Base-by-base conservation (phyloP, 257 asterid genomes). In the Solanum chiquidenum region DNA sequence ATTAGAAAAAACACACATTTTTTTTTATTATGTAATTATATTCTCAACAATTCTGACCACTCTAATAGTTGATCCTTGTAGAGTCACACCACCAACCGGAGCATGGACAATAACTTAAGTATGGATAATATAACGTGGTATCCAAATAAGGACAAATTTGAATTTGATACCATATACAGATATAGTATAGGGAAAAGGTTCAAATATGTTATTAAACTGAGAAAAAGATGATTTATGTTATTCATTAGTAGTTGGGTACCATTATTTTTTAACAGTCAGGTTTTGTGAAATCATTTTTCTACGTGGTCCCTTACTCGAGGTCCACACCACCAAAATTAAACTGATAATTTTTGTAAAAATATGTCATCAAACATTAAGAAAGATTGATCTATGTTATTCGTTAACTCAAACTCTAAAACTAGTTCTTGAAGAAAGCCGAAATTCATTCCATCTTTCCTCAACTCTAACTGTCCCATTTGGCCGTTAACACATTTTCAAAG, bases 401-500 rank as follows among this genome's bases (percentile, higher is more conserved):
- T 33, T 33, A 33, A 33, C 34, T 33, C 34, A 33, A 33, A 33
- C 34, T 33, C 34, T 33, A 33, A 33, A 29, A 1, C 1, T 27
- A 68, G 5, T 5, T 68, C 35, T 18, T 4, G 1, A 29, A 2
- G 12, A 6, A 16, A 31, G 5, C 11, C 7, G 4, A 33, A 71
- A 71, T 31, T 71, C 4, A 31, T 55, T 55, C 62, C n/a, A 20
- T 55, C n/a, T 55, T 68, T 27, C 13, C 40, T 69, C 21, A 68
- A 68, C 74, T 27, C 74, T 27, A 13, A 37, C 83, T 7, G 35
- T 8, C 14, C 33, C 86, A 40, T 86, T 69, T 88, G 69, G 72
- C 84, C 62, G 66, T 42, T 64, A 64, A 46, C 72, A 83, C 84
- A 49, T 84, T 29, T 86, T 86, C 86, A 72, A 79, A 52, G 42